Base-by-base conservation (phyloP, 75 land plant genomes). In the Pinus albicaulis region DNA sequence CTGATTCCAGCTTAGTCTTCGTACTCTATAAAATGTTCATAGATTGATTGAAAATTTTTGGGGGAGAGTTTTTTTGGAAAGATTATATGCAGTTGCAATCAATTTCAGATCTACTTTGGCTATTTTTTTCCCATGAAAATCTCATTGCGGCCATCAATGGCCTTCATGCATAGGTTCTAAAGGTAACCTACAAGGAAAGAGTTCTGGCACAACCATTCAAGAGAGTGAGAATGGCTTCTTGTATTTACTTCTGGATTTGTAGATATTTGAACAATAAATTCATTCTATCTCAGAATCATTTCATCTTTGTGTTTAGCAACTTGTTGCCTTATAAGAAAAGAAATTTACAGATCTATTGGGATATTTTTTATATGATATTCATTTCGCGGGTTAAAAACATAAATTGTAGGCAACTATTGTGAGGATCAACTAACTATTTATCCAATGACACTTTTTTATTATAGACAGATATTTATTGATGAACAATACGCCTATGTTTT, bases 1-100 rank as follows among this genome's bases (percentile, higher is more conserved):
- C 52, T 12, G 8, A 12, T 7, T n/a, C 48, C 48, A 44, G 7
- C 48, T 44, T 5, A 44, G 48, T 44, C 52, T 36, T 68, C 41
- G 3, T n/a, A 3, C 71, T 68, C 24, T 68, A 20, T 12, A 68
- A 68, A 68, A 41, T 22, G 25, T 22, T n/a, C 24, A n/a, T 41
- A 24, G 71, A 68, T 68, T 68, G 71, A 68, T 68, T 68, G 71
- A 52, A 68, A 68, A 68, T 36, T 68, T 68, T 68, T 68, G 24
- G 5, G 24, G 71, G 20, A 41, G 71, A 68, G 71, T 41, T 19
- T 23, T 68, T 22, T 4, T 41, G 52, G 71, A 68, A 66, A 68
- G 71, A 52, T 68, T 20, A 24, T 68, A 52, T 68, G 22, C 71
- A 38, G 20, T 41, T 68, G 71, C 24, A 41, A 68, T 68, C 52